phyloP scores from a whole-genome alignment of 2,329 filamentous ascomycete genomes.

The Fusarium buxicola region DNA sequence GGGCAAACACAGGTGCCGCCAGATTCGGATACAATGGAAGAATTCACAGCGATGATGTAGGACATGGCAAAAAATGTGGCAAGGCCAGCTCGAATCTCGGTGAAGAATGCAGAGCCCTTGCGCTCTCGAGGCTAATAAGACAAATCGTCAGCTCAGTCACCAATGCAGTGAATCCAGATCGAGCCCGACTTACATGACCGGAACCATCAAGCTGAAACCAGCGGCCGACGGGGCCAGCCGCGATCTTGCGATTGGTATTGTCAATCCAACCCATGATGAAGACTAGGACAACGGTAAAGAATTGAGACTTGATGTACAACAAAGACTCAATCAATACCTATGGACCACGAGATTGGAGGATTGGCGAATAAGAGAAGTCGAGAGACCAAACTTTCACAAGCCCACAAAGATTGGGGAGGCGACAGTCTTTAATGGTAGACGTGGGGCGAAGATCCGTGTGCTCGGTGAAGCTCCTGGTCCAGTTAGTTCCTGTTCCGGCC shows the following conservation, averaged over 20 bases:
- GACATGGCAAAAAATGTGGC: conserved; percentile 79
- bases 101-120: conserved; percentile 82
- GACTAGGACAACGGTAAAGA: conserved; percentile 1
- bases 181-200: conserved; percentile 74
- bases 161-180: not conserved
- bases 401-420: conserved; percentile 10
- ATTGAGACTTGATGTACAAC: conserved; percentile 13
- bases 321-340: conserved; percentile 16
- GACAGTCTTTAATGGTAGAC: conserved; percentile 27
- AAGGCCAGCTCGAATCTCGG: conserved; percentile 84
- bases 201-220: conserved; percentile 86
- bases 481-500: conserved; percentile 25
- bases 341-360: conserved; percentile 1
- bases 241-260: conserved; percentile 67
- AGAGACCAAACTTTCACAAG: conserved; percentile 6
- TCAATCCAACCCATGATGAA: conserved; percentile 62
- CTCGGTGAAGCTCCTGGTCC: conserved; percentile 19
- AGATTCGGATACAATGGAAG: conserved; percentile 68
- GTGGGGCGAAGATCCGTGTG: conserved; percentile 4
- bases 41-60: conserved; percentile 67
- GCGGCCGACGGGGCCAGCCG: conserved; percentile 72
- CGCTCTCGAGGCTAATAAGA: conserved; percentile 71
- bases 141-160: not conserved
- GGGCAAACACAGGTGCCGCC: conserved; percentile 83
- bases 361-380: conserved; percentile 3